Conservation (phyloP, 2,329 filamentous ascomycete species). For the Beauveria sp. region DNA sequence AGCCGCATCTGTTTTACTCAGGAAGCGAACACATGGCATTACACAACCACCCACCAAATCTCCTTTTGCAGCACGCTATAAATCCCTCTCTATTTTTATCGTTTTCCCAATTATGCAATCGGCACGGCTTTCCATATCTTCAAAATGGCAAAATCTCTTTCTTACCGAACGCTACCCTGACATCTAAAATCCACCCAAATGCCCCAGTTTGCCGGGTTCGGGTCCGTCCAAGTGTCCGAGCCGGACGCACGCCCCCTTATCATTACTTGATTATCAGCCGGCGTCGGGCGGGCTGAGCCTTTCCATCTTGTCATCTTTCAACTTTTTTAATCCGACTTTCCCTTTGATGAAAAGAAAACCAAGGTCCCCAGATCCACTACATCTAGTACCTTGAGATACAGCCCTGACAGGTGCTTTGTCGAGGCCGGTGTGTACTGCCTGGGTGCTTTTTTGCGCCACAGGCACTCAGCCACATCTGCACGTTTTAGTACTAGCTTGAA, state of each 20-base stretch:
- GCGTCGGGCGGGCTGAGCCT: not conserved
- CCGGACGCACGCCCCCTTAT: not conserved
- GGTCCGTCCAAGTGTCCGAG: conserved; percentile 10
- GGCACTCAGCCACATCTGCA: not conserved
- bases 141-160: not conserved
- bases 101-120: no score
- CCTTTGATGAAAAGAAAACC: no score
- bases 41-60: not conserved
- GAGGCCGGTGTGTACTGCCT: not conserved
- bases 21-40: not conserved
- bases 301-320: no score
- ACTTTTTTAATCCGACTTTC: no score
- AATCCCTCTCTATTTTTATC: not conserved
- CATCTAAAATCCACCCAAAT: not conserved
- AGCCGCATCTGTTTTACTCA: not conserved
- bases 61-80: not conserved
- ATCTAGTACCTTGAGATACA: no score
- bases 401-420: no score
- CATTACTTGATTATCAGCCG: not conserved
- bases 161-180: not conserved
- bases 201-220: conserved; percentile 7
- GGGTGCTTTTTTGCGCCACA: not conserved
- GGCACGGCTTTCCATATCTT: no score
- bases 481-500: not conserved
- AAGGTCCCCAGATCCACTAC: no score